Base-by-base conservation (phyloP, 1,139 yeast genomes). In the Nakaseomyces delphensis region DNA sequence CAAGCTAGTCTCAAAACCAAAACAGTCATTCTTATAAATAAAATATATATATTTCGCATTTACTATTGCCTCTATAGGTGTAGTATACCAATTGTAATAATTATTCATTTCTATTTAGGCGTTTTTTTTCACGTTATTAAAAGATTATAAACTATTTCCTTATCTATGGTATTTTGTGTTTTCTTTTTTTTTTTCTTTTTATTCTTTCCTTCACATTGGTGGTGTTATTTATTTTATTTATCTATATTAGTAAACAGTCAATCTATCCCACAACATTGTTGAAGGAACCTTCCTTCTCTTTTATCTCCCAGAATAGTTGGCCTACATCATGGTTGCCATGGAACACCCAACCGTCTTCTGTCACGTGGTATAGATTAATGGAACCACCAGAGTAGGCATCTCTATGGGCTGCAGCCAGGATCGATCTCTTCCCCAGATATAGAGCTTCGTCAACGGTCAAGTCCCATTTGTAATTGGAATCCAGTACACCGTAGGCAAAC, bases 341-440 rank as follows among this genome's bases (percentile, higher is more conserved):
- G 69, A 77, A 91, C 32, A 76, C 74, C 98, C 98, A 93, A 41
- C 99, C 98, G 42, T 76, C 65, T 66, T 86, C 96, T 36, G 93
- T 83, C 46, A 91, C 91, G 60, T 91, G 98, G 64, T 82, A 91
- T 58, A 91, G 71, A 64, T 91, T 91, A 51, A 89, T 79, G 1
- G 95, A 83, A 57, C 98, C 98, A 73, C 99, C 99, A 44, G 97
- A 87, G 68, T 73, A 93, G 10, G 98, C 98, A 66, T 91, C 99
- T 73, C 99, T 82, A 63, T 91, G 98, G 30, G 97, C 83, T 42
- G 99, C 98, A 35, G 98, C 99, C 54, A 91, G 73, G 57, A 91
- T 91, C 45, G 95, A 81, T 66, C 99, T 80, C 68, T 89, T 89
- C 51, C 98, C 99, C 52, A 91, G 74, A 57, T 83, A 84, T 52